A percentile compares a stretch with the other conserved stretches of the same genome.
Evolutionary conservation across 2,329 filamentous ascomycete genomes (phyloP).

Genomic region (Pestalotiopsis fici): DNA sequence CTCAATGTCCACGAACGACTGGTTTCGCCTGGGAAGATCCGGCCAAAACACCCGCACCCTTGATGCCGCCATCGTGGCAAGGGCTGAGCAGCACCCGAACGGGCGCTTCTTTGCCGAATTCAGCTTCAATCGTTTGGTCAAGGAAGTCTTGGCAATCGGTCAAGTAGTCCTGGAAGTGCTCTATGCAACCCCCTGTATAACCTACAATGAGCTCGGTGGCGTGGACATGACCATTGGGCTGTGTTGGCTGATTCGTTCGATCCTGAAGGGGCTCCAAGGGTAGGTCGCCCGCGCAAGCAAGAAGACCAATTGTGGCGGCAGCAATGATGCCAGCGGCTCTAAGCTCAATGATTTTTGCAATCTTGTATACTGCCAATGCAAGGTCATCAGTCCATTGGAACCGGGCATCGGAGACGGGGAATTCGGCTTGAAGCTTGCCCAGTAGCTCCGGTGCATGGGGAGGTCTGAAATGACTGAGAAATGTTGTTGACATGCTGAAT

Average conservation of each 20-base stretch:
- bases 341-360: slow-evolving; percentile 70
- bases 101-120: slow-evolving; percentile 35
- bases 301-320: slow-evolving; percentile 69
- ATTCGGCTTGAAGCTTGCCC: slow-evolving; percentile 50
- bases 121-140: slow-evolving; percentile 49
- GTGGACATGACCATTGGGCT: background rate
- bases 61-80: slow-evolving; percentile 64
- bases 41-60: slow-evolving; percentile 61
- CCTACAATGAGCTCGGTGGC: slow-evolving; percentile 68
- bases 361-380: slow-evolving; percentile 62
- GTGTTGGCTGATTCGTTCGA: slow-evolving; percentile 4
- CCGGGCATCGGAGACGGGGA: slow-evolving; percentile 49
- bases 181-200: slow-evolving; percentile 79
- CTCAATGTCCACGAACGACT: background rate
- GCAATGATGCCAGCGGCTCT: slow-evolving; percentile 76
- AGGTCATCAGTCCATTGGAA: slow-evolving; percentile 65
- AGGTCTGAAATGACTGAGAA: slow-evolving; percentile 70
- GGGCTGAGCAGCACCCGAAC: slow-evolving; percentile 51
- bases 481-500: slow-evolving; percentile 71
- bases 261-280: slow-evolving; percentile 24
- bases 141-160: slow-evolving; percentile 70
- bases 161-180: slow-evolving; percentile 76
- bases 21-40: slow-evolving; percentile 41
- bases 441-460: slow-evolving; percentile 43
- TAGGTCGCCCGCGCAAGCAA: slow-evolving; percentile 71